Evolutionary conservation across 164 flowering plant genomes (phyloP).

Genomic region (Annona squamosa): DNA sequence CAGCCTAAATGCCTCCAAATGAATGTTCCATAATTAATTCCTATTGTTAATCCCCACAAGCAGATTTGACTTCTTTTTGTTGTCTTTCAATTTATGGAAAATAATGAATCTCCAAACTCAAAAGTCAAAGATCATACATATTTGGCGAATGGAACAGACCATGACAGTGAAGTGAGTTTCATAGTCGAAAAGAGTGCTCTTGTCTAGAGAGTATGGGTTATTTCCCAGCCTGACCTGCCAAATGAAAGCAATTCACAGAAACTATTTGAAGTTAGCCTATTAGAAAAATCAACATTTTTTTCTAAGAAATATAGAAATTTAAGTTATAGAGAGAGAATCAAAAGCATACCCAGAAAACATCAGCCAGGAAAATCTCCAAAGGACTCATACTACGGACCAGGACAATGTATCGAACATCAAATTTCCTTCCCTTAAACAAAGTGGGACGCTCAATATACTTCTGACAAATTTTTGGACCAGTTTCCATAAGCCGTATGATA

Average conservation of each 20-base stretch:
- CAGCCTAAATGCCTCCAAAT: too few species aligned
- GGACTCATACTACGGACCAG: constrained; percentile 83
- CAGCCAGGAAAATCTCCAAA: constrained; percentile 73
- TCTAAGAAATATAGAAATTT: not conserved
- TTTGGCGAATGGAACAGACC: constrained; percentile 40
- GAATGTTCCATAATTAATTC: too few species aligned
- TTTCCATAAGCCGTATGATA: constrained; percentile 94
- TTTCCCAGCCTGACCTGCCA: constrained; percentile 90
- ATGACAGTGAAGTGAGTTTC: constrained; percentile 99
- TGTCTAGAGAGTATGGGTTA: constrained; percentile 73
- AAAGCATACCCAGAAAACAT: constrained; percentile 83
- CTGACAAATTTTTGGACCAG: constrained; percentile 98
- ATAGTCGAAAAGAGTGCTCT: constrained; percentile 67
- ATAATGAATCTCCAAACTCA: too few species aligned
- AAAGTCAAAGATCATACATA: too few species aligned
- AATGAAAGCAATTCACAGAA: not conserved
- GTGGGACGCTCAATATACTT: constrained; percentile 96
- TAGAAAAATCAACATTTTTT: not conserved
- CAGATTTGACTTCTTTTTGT: too few species aligned
- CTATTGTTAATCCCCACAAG: too few species aligned
- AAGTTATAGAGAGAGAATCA: not conserved
- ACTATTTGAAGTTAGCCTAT: not conserved
- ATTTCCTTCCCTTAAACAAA: constrained; percentile 74
- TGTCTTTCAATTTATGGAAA: too few species aligned
- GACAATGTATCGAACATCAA: constrained; percentile 92